Percentiles rank a stretch among this genome's conserved stretches.
phyloP scores from a whole-genome alignment of 2,329 filamentous ascomycete genomes.

The Orbilia quercus region DNA sequence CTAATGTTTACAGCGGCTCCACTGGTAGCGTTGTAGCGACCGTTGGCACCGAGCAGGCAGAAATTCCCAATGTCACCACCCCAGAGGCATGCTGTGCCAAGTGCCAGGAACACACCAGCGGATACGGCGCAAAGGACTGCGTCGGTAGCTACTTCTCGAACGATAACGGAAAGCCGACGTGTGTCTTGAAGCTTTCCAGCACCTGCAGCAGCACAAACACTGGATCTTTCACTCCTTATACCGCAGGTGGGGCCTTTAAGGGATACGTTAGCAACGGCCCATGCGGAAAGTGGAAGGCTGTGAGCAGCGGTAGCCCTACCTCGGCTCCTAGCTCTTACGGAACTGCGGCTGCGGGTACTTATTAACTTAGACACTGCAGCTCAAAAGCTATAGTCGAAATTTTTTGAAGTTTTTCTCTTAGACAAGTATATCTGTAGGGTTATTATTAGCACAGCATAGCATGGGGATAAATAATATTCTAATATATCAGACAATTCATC shows the following conservation, averaged over 20 bases:
- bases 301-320: neutral
- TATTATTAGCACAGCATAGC: no score
- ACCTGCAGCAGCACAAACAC: conserved; percentile 25
- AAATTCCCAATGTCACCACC: conserved; percentile 16
- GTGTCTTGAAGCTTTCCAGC: conserved; percentile 20
- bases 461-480: no score
- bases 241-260: neutral
- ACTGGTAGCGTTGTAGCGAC: conserved; percentile 35
- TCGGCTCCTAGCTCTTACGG: neutral
- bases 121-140: conserved; percentile 33
- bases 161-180: conserved; percentile 5
- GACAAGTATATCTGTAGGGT: neutral
- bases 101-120: conserved; percentile 32
- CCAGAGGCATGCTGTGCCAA: conserved; percentile 35
- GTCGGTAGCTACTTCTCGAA: conserved; percentile 30
- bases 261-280: conserved; percentile 51
- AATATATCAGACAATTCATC: no score
- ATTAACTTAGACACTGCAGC: no score
- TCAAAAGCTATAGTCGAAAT: no score
- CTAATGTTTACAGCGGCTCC: conserved; percentile 38
- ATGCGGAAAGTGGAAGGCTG: conserved; percentile 37
- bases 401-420: no score
- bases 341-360: no score
- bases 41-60: neutral
- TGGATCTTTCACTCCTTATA: conserved; percentile 9